phyloP scores from a whole-genome alignment of 129 eudicot genomes.

The Flaveria sonorensis region DNA sequence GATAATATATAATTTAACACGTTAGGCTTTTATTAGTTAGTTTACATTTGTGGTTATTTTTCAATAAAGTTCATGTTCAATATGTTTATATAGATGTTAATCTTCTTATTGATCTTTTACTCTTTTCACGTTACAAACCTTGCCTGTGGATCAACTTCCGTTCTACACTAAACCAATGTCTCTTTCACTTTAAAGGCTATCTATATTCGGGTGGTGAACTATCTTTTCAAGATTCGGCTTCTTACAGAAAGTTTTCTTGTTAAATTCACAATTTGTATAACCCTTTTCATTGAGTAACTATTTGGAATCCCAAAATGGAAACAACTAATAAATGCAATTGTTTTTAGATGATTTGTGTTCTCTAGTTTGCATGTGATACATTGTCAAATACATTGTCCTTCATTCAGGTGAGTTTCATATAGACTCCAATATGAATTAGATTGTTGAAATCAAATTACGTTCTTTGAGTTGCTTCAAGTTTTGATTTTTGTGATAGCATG shows the following conservation, averaged over 20 bases:
- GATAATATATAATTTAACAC: too few species aligned
- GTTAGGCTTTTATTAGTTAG: background rate
- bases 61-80: background rate
- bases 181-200: constrained; percentile 33
- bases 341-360: constrained; percentile 25
- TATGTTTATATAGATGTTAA: constrained; percentile 24
- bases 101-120: constrained; percentile 12
- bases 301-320: constrained; percentile 26
- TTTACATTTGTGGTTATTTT: background rate
- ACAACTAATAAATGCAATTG: constrained; percentile 31
- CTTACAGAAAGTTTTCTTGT: constrained; percentile 33
- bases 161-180: constrained; percentile 37
- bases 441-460: constrained; percentile 14
- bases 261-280: constrained; percentile 31
- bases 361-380: constrained; percentile 23
- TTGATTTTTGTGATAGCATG: constrained; percentile 28
- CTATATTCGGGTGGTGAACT: constrained; percentile 26
- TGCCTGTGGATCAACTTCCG: constrained; percentile 18
- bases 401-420: constrained; percentile 24
- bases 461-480: constrained; percentile 26
- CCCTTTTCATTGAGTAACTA: constrained; percentile 27
- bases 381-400: constrained; percentile 32
- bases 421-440: constrained; percentile 30
- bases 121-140: constrained; percentile 16
- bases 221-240: constrained; percentile 35